Base-by-base conservation (phyloP, 306 rosid genomes). In the Nissolia schottii region DNA sequence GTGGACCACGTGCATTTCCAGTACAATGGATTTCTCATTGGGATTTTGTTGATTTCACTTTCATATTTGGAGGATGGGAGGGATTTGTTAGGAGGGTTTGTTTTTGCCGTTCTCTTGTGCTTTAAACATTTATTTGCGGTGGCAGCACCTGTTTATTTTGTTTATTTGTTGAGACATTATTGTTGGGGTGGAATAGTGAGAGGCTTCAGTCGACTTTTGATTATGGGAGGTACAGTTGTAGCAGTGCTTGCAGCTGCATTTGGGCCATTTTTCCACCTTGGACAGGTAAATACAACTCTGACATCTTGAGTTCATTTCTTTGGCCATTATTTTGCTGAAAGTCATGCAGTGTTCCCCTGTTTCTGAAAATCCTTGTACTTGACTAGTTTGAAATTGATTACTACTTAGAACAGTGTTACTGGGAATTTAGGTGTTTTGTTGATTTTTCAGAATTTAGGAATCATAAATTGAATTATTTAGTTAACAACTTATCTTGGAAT, bases 1-100 rank as follows among this genome's bases (percentile, higher is more conserved):
- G 97, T 94, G 68, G 98, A 94, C 69, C 96, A 89, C 71, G 9
- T 94, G 80, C 97, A 94, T 83, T 91, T 94, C 51, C 98, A 87
- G 87, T 89, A 91, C 68, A 94, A 94, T 74, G 98, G 98, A 23
- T 89, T 94, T 83, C 92, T 94, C 59, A 82, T 94, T 72, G 98
- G 97, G 73, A 76, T 94, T 53, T 73, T 94, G 75, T 74, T 94
- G 87, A 82, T 91, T 63, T 91, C 98, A 23, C 90, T 86, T 65
- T 91, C 97, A 20, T 86, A 45, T 86, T 77, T 94, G 87, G 91
- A 87, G 85, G 91, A 94, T 80, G 96, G 91, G 60, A 94, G 80
- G 81, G 97, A 91, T 81, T 84, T 91, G 90, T 62, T 68, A 75
- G 98, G 97, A 29, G 98, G 98, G 16, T 73, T 86, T 71, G 59